Base-by-base conservation (phyloP, 768 basidiomycete species). In the Cystobasidium tubakii region DNA sequence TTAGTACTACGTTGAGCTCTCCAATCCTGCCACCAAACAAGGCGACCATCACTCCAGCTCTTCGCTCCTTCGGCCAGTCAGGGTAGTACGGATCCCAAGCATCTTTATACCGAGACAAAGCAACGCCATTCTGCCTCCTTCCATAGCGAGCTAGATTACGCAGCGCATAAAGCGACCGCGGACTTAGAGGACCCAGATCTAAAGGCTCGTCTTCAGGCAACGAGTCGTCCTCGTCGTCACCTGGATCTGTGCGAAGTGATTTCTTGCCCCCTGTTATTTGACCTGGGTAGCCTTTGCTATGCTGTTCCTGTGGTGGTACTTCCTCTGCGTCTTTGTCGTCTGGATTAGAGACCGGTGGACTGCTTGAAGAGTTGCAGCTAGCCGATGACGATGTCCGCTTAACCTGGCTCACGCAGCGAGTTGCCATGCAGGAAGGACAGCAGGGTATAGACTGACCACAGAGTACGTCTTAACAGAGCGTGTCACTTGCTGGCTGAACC, bases 1-100 rank as follows among this genome's bases (percentile, higher is more conserved):
- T 71, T 1, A 71, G 54, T 23, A 71, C 33, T 6, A 71, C 69
- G 25, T 71, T 71, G 3, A 71, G 69, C 54, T 71, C 69, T 10
- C 69, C 69, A 4, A 27, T 36, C 69, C 27, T 33, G 34, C 69
- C 69, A 17, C 54, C 69, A 71, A 71, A 71, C 23, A 71, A 34
- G 13, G 69, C 69, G 19, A 71, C 69, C 54, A 71, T 55, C 23
- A 71, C 69, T 2, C 50, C 69, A 23, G 69, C 69, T 42, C 69
- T 7, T 44, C 69, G 69, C 25, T 36, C 33, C 36, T 60, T 34
- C 9, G 69, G 69, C 69, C 69, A 71, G n/a, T 57, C 54, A 23
- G 29, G 69, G 34, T 65, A 65, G 29, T 60, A 60, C 27, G 25
- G 15, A 34, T 60, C 57, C 57, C 57, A 60, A 29, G 42, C 66